Evolutionary conservation across 345 rosid species (phyloP).

Genomic region (Citropsis articulata): DNA sequence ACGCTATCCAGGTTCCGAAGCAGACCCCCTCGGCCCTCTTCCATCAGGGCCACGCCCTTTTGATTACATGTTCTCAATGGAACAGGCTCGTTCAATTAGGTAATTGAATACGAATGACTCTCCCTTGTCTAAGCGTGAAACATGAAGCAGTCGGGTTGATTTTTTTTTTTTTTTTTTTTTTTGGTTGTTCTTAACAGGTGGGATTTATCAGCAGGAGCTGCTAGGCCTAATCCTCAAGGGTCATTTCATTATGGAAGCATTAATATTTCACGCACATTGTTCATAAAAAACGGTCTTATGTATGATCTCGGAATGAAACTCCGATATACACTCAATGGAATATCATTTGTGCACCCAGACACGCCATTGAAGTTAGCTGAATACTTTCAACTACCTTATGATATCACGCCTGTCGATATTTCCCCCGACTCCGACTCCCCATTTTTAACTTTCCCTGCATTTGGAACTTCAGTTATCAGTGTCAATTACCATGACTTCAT

Average conservation of each 20-base stretch:
- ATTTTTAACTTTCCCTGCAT: background rate
- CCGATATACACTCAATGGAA: slow-evolving; percentile 37
- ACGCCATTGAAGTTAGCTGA: slow-evolving; percentile 47
- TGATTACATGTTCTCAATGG: slow-evolving; percentile 40
- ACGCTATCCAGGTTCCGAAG: slow-evolving; percentile 31
- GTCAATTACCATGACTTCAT: slow-evolving; percentile 26
- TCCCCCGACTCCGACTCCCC: slow-evolving; percentile 28
- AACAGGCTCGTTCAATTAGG: slow-evolving; percentile 46
- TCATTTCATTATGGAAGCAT: slow-evolving; percentile 46
- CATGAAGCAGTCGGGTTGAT: background rate
- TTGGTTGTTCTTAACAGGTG: slow-evolving; percentile 19
- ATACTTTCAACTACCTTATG: slow-evolving; percentile 20
- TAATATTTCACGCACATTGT: slow-evolving; percentile 31
- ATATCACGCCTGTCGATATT: slow-evolving; percentile 4
- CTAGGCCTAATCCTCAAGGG: slow-evolving; percentile 54
- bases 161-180: background rate
- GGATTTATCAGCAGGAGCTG: slow-evolving; percentile 41
- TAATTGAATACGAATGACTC: background rate
- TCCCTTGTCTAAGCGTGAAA: too few species aligned
- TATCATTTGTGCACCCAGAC: slow-evolving; percentile 34
- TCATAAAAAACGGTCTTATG: slow-evolving; percentile 31
- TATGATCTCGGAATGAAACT: slow-evolving; percentile 7
- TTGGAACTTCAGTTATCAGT: slow-evolving; percentile 31
- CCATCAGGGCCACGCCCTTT: slow-evolving; percentile 23
- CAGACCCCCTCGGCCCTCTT: slow-evolving; percentile 20